Conservation (phyloP, 139 green algal genomes). For the Micractinium conductrix region DNA sequence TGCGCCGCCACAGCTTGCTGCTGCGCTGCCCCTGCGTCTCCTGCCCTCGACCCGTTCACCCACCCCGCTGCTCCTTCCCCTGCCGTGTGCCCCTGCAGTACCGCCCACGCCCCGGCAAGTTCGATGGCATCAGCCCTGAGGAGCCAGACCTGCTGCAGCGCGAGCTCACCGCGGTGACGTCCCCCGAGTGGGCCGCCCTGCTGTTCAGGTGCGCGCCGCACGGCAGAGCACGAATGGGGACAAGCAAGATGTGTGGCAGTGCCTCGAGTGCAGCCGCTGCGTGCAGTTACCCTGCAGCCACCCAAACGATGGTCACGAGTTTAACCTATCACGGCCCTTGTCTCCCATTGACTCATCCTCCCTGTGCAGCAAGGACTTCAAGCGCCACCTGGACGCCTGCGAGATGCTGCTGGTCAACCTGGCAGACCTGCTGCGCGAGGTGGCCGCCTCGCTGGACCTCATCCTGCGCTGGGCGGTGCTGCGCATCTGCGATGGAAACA, state of each 20-base stretch:
- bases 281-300: no score
- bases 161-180: conserved; percentile 65
- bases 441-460: conserved; percentile 70
- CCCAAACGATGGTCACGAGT: no score
- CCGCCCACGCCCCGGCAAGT: conserved; percentile 68
- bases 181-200: conserved; percentile 35
- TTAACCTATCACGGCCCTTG: not conserved
- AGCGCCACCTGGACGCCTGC: conserved; percentile 80
- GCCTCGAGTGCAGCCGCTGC: not conserved
- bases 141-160: conserved; percentile 70
- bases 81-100: conserved; percentile 39
- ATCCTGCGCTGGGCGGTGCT: conserved; percentile 86
- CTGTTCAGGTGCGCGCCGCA: conserved; percentile 6
- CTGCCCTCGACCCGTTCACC: not conserved
- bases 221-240: no score
- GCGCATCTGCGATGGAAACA: conserved; percentile 88
- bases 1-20: no score
- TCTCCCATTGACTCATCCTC: conserved; percentile 37
- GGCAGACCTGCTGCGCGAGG: conserved; percentile 28
- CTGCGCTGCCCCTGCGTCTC: not conserved
- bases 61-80: not conserved
- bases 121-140: conserved; percentile 71
- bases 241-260: not conserved
- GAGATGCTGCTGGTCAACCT: conserved; percentile 53
- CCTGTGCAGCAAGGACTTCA: no score